Evolutionary conservation across 768 basidiomycete species (phyloP), one percentile per base, ranked within the genome.

Genomic region (Crassisporium funariophilum): DNA sequence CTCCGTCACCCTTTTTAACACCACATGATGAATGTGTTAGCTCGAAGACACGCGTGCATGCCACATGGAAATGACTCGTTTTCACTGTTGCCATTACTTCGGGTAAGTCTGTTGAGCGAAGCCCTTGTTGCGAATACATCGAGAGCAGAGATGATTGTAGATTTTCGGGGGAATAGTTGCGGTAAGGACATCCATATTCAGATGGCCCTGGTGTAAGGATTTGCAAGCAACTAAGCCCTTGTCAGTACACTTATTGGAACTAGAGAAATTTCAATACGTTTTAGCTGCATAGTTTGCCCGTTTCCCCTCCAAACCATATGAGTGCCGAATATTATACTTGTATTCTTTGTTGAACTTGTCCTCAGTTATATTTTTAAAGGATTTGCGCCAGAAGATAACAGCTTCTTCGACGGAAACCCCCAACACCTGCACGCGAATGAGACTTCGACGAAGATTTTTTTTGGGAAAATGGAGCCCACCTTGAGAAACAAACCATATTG

Each of bases 341-440:
- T 98, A 86, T 62, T 97, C 90, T 63, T 98, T 99, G 74, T 95
- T 95, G 70, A 98, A 99, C 64, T 92, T 87, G 69, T 98, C 93
- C 48, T 98, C 95, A 8, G 86, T 83, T 44, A 91, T 82, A 20
- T 69, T 73, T 52, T 74, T 82, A 63, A 95, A 97, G 19, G 89
- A 85, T 61, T 84, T 89, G 44, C 91, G 76, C 97, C 97, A 99
- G 67, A 97, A 99, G 8, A 78, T 70, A 37, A 98, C 64, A 1
- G 97, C 94, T 68, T 99, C 97, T 12, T 99, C 95, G 25, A 99
- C 82, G 0, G 95, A 86, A 47, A 99, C 69, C 6, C 97, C 97
- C 46, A 98, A 73, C 2, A 91, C 90, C 95, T 97, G 40, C 37
- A 35, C 17, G 52, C 15, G 38, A 13, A 44, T 24, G 9, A 50